Conservation (phyloP, 148 eudicot genomes). For the Fagopyrum esculentum region DNA sequence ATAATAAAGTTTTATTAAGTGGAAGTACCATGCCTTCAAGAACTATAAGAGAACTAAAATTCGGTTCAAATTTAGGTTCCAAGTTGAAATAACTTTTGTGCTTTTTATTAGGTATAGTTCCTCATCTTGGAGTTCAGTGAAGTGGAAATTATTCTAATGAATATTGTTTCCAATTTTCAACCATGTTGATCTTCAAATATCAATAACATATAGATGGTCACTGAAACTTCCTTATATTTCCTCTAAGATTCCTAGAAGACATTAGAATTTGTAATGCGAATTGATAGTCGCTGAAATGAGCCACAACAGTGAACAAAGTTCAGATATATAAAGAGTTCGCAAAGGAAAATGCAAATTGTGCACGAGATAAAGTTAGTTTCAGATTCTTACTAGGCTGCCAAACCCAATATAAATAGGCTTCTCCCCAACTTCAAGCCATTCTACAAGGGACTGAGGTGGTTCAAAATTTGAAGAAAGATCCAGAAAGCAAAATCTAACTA, state of each 20-base stretch:
- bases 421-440: conserved; percentile 76
- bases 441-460: conserved; percentile 74
- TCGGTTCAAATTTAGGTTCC: too few species aligned
- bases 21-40: too few species aligned
- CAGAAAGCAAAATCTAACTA: conserved; percentile 98
- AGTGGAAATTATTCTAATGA: too few species aligned
- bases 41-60: too few species aligned
- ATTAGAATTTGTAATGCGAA: background rate
- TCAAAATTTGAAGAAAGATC: conserved; percentile 95
- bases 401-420: conserved; percentile 91
- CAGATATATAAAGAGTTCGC: background rate
- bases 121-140: too few species aligned
- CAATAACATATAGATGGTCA: background rate
- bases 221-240: background rate
- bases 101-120: too few species aligned
- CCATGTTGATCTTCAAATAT: background rate
- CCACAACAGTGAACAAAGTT: background rate
- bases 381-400: conserved; percentile 89
- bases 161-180: background rate
- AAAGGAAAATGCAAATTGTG: background rate
- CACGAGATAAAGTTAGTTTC: background rate
- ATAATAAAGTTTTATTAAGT: too few species aligned
- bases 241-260: background rate
- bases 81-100: too few species aligned
- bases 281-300: background rate